Evolutionary conservation across 1,139 yeast genomes (phyloP).

Genomic region (Geotrichum reessii): DNA sequence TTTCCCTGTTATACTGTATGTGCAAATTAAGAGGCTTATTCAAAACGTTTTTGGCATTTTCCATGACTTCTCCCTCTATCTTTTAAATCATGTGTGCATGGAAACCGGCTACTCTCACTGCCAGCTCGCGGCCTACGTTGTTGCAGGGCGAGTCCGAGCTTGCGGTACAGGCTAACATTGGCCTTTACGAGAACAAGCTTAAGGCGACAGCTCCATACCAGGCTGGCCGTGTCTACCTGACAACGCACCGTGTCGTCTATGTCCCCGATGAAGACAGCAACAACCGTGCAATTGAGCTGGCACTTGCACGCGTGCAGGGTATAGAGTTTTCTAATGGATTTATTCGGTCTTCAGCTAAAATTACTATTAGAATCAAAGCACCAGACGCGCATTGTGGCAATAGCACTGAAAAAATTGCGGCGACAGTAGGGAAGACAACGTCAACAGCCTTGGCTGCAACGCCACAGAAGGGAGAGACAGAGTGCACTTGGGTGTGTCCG

Average conservation of each 20-base stretch:
- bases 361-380: constrained; percentile 42
- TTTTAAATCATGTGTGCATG: constrained; percentile 29
- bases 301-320: constrained; percentile 43
- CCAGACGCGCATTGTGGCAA: neutral
- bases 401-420: neutral
- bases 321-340: constrained; percentile 53
- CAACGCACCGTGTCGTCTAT: constrained; percentile 66
- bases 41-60: no score
- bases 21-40: no score
- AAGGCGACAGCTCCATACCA: constrained; percentile 57
- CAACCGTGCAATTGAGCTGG: constrained; percentile 46
- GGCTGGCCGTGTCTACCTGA: constrained; percentile 71
- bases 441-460: neutral
- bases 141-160: constrained; percentile 43
- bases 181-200: constrained; percentile 46
- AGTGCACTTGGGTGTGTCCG: constrained; percentile 66
- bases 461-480: constrained; percentile 4
- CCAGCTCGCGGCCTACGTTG: constrained; percentile 46
- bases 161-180: constrained; percentile 33
- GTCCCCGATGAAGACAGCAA: constrained; percentile 49
- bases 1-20: neutral
- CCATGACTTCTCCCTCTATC: neutral
- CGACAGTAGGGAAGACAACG: neutral
- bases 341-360: constrained; percentile 72
- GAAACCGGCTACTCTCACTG: constrained; percentile 43